Evolutionary conservation across 2,329 filamentous ascomycete species (phyloP).

Genomic region (Fusarium papillatum): DNA sequence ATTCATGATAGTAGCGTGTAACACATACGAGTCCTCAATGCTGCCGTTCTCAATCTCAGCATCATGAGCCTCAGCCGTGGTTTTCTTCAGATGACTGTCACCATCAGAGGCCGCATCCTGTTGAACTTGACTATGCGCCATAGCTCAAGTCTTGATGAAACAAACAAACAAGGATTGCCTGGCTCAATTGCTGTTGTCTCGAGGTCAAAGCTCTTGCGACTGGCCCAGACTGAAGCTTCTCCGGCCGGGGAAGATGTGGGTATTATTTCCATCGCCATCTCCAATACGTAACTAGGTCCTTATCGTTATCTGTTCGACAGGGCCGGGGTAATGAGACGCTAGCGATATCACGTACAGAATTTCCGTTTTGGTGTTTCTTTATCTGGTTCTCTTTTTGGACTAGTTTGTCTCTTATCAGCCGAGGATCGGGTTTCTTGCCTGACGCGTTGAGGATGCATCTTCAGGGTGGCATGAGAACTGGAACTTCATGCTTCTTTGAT

Average conservation of each 20-base stretch:
- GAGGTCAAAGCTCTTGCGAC: background rate
- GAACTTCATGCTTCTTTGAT: background rate
- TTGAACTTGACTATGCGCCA: background rate
- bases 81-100: background rate
- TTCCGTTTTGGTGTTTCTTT: background rate
- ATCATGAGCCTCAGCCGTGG: background rate
- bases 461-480: no score
- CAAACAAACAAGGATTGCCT: background rate
- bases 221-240: background rate
- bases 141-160: background rate
- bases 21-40: background rate
- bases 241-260: background rate
- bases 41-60: background rate
- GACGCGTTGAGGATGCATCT: background rate
- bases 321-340: background rate
- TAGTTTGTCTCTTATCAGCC: background rate
- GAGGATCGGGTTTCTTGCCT: background rate
- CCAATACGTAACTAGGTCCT: background rate
- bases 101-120: background rate
- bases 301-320: background rate
- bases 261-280: background rate
- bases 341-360: background rate
- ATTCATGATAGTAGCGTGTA: no score
- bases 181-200: background rate
- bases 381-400: background rate